phyloP scores from a whole-genome alignment of 2,329 filamentous ascomycete species.

The Teratosphaeria epicoccoides region DNA sequence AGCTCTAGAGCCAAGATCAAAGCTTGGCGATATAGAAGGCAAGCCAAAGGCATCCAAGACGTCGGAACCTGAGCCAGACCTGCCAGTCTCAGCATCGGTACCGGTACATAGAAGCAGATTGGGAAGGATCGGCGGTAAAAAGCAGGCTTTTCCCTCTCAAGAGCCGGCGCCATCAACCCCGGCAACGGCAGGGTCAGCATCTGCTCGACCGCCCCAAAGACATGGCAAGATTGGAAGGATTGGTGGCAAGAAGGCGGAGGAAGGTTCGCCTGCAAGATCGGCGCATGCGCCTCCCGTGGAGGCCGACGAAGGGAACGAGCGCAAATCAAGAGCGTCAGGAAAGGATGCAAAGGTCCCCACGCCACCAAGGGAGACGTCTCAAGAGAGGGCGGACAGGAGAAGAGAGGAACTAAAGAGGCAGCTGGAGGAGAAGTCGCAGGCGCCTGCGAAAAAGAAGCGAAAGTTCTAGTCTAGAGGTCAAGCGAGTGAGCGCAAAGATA shows the following conservation, averaged over 20 bases:
- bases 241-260: not conserved
- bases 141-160: not conserved
- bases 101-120: not conserved
- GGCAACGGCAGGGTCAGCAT: not conserved
- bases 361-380: slow-evolving; percentile 30
- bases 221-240: slow-evolving; percentile 1
- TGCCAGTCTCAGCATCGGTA: not conserved
- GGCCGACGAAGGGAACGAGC: not conserved
- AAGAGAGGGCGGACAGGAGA: slow-evolving; percentile 45
- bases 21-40: slow-evolving; percentile 5
- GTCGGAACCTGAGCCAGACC: not conserved
- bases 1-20: not conserved
- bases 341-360: slow-evolving; percentile 21
- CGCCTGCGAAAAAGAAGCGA: slow-evolving; percentile 45
- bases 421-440: slow-evolving; percentile 41
- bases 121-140: not conserved
- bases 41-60: not conserved
- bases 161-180: not conserved
- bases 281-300: not conserved
- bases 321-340: not conserved
- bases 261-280: not conserved
- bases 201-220: not conserved
- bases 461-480: slow-evolving; percentile 34
- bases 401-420: slow-evolving; percentile 46
- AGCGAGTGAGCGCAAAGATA: not conserved